A percentile compares a stretch with the other conserved stretches of the same genome.
phyloP scores from a whole-genome alignment of 306 rosid species.

The Quercus parvula region DNA sequence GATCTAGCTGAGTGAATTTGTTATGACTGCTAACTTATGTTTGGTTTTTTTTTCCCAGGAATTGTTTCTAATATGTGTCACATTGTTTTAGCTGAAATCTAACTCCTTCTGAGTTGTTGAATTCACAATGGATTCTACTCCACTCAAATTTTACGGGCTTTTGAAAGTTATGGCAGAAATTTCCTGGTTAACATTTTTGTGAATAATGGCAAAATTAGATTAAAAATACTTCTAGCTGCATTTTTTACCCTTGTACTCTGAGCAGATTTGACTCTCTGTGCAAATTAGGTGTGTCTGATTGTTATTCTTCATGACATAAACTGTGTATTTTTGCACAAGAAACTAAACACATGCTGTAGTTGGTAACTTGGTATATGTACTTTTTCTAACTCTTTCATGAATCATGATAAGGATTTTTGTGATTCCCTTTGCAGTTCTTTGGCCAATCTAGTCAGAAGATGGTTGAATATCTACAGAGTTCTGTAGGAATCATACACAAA shows the following conservation, averaged over 20 bases:
- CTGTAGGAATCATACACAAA: conserved; percentile 92
- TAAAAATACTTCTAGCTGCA: neutral
- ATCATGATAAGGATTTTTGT: conserved; percentile 18
- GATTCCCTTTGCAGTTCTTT: conserved; percentile 54
- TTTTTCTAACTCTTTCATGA: conserved; percentile 5
- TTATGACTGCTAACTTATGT: neutral
- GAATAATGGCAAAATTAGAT: neutral
- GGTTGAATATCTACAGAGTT: conserved; percentile 86
- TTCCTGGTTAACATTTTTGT: neutral
- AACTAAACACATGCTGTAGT: neutral
- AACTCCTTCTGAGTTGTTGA: neutral
- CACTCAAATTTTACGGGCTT: neutral
- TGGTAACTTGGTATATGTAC: neutral
- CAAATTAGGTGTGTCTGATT: neutral
- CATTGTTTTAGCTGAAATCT: neutral
- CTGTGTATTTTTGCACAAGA: neutral
- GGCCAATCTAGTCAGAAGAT: conserved; percentile 82
- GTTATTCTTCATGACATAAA: neutral
- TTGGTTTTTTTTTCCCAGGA: neutral
- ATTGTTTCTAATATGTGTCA: neutral
- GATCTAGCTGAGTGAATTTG: neutral
- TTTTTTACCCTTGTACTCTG: neutral
- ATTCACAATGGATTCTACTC: neutral
- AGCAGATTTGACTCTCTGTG: too few relatives aligned
- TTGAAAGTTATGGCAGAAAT: neutral